Evolutionary conservation across 352 stramenopile genomes (phyloP).

Genomic region (Phytophthora idaei): DNA sequence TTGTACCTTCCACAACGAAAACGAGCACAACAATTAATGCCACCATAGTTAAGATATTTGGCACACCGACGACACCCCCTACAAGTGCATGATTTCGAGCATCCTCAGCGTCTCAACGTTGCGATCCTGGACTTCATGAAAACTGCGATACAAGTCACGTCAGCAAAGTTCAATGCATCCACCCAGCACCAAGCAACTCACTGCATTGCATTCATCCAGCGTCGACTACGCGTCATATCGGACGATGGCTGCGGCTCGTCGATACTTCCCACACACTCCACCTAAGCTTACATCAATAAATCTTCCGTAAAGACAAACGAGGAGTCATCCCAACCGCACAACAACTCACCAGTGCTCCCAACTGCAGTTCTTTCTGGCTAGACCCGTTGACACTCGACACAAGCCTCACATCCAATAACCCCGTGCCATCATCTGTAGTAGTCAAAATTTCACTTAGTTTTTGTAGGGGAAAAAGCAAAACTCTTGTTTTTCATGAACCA

Average conservation of each 20-base stretch:
- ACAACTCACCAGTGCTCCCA: constrained; percentile 39
- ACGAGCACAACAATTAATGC: constrained; percentile 7
- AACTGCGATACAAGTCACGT: constrained; percentile 23
- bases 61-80: constrained; percentile 11
- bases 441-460: neutral
- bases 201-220: constrained; percentile 47
- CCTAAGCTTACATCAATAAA: constrained; percentile 18
- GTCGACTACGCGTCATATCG: constrained; percentile 14
- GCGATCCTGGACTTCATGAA: constrained; percentile 50
- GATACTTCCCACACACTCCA: constrained; percentile 47
- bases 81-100: constrained; percentile 68
- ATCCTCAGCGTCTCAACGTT: constrained; percentile 69
- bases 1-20: constrained; percentile 21
- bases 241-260: constrained; percentile 32
- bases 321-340: neutral
- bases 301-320: constrained; percentile 2
- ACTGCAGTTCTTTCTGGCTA: constrained; percentile 20
- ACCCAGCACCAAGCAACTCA: constrained; percentile 13
- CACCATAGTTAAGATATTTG: neutral
- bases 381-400: constrained; percentile 1
- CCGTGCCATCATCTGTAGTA: constrained; percentile 49
- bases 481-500: constrained; percentile 24
- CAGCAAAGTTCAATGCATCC: neutral
- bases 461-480: constrained; percentile 3
- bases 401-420: constrained; percentile 35